These are phyloP conservation scores for Typha latifolia DNA, from an alignment of 176 grass and related monocot species.

Conservation along the genomic window DNA sequence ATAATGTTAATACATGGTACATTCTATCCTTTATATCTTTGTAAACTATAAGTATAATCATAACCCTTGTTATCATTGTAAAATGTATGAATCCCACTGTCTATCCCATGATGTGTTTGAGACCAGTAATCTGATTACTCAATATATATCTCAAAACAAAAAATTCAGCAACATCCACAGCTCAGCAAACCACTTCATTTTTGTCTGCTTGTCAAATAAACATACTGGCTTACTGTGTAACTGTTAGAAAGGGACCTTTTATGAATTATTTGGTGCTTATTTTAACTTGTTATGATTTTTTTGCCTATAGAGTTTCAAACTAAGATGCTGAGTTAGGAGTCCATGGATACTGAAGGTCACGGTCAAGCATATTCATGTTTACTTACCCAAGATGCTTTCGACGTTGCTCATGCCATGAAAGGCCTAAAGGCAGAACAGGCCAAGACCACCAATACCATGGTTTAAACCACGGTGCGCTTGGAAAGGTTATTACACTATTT, in stretches of 20 bases:
- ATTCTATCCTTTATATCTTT: no score
- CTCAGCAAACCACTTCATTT: background rate
- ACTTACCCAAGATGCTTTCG: conserved; percentile 58
- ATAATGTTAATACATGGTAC: no score
- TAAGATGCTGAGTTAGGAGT: no score
- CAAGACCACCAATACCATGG: conserved; percentile 99
- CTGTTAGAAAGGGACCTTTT: background rate
- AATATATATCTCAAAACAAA: background rate
- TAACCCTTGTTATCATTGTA: background rate
- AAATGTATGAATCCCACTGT: background rate
- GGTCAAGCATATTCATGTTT: background rate
- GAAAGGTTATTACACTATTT: conserved; percentile 86
- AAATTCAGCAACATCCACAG: background rate
- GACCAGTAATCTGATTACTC: background rate
- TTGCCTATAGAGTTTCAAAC: no score
- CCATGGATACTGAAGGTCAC: background rate
- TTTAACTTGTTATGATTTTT: background rate
- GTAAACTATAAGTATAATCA: no score
- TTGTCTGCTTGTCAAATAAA: background rate
- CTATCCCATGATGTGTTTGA: background rate
- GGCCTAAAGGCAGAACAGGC: conserved; percentile 73
- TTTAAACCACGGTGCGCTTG: conserved; percentile 86
- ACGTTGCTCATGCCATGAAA: conserved; percentile 88
- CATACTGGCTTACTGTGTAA: background rate
- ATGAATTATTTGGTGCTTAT: background rate